phyloP scores from a whole-genome alignment of 768 basidiomycete genomes.

The Megacollybia marginata region DNA sequence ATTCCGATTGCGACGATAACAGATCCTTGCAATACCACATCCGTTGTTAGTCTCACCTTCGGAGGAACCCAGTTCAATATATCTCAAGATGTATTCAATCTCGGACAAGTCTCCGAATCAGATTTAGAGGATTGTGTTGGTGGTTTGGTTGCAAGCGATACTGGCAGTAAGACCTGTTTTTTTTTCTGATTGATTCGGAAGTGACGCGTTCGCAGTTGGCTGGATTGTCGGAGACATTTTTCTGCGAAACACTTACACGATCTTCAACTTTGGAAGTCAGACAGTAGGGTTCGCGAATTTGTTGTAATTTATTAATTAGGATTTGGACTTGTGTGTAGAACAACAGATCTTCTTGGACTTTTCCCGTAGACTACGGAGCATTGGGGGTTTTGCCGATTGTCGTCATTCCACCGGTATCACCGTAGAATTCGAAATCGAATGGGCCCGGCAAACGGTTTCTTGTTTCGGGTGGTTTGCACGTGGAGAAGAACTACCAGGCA shows the following conservation, averaged over 20 bases:
- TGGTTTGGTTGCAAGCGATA: background rate
- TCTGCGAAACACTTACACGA: background rate
- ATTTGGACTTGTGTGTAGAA: too few species aligned
- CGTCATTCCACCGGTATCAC: too few species aligned
- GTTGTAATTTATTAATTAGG: background rate
- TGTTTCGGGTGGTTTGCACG: too few species aligned
- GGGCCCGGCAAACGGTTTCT: too few species aligned
- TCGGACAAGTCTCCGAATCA: background rate
- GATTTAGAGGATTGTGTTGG: background rate
- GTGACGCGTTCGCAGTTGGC: background rate
- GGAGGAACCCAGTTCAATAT: slow-evolving; percentile 13
- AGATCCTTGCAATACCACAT: slow-evolving; percentile 23
- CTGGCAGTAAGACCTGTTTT: background rate
- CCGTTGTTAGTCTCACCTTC: slow-evolving; percentile 24
- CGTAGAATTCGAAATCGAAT: too few species aligned
- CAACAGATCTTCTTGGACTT: too few species aligned
- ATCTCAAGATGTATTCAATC: slow-evolving; percentile 10
- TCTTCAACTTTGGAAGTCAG: background rate
- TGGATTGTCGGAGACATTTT: background rate
- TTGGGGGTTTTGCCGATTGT: too few species aligned
- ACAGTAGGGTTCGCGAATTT: background rate
- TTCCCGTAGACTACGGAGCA: too few species aligned
- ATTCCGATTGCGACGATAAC: background rate
- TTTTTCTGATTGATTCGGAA: background rate
- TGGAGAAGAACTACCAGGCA: too few species aligned